Percentiles rank a stretch among this genome's conserved stretches.
phyloP scores from a whole-genome alignment of 2,329 filamentous ascomycete genomes.

The Proliferodiscus dingleyae region DNA sequence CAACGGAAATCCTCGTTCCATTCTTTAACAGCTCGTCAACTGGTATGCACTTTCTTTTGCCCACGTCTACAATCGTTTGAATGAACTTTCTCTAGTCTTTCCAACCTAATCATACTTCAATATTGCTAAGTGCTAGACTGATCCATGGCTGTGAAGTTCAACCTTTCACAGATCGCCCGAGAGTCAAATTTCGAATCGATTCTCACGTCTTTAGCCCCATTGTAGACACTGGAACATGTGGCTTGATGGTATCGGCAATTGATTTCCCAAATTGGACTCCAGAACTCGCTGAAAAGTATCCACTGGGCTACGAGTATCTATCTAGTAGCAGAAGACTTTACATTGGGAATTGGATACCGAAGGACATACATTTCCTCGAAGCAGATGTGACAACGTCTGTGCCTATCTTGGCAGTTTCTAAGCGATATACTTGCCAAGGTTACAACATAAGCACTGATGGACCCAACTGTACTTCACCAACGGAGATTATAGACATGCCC shows the following conservation, averaged over 20 bases:
- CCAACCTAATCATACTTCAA: background rate
- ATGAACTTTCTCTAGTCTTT: background rate
- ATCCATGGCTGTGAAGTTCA: background rate
- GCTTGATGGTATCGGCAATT: conserved; percentile 7
- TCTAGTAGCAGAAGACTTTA: conserved; percentile 8
- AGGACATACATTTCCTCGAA: conserved; percentile 3
- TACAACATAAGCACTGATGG: conserved; percentile 6
- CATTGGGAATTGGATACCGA: conserved; percentile 9
- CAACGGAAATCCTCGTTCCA: background rate
- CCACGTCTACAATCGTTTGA: background rate
- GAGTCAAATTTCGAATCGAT: background rate
- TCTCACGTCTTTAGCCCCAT: background rate
- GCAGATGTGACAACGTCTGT: background rate
- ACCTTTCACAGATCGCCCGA: conserved; percentile 1
- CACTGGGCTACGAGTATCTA: conserved; percentile 8
- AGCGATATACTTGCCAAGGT: conserved; percentile 1
- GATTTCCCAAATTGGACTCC: conserved; percentile 4
- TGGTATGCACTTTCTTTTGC: background rate
- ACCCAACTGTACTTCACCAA: conserved; percentile 3
- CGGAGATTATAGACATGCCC: background rate
- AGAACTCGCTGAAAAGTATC: background rate
- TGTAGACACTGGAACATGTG: conserved; percentile 9
- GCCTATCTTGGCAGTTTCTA: conserved; percentile 5
- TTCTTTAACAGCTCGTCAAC: background rate
- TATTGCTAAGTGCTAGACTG: background rate